Evolutionary conservation across 169 alveolate genomes (phyloP).

Genomic region (Hepatocystis sp.): DNA sequence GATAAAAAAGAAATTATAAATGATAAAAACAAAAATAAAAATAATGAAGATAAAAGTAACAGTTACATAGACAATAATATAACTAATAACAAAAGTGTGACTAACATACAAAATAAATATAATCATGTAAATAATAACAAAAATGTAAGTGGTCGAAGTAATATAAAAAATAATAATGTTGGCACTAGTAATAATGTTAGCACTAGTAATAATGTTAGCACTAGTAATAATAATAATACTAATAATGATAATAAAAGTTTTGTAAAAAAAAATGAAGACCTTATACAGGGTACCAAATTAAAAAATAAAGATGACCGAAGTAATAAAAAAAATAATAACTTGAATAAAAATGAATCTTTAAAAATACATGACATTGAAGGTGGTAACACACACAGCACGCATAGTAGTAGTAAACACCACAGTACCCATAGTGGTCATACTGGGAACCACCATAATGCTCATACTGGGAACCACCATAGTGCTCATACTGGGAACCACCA

Average conservation of each 20-base stretch:
- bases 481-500: too few species aligned
- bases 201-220: too few species aligned
- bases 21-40: background rate
- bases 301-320: background rate
- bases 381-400: background rate
- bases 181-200: too few species aligned
- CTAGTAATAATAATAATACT: too few species aligned
- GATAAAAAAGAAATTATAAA: too few species aligned
- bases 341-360: constrained; percentile 1
- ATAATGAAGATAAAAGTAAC: background rate
- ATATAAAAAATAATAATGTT: background rate
- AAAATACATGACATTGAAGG: background rate
- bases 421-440: too few species aligned
- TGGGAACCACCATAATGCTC: too few species aligned
- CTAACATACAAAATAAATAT: too few species aligned
- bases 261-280: constrained; percentile 9
- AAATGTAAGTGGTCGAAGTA: background rate
- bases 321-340: constrained; percentile 8
- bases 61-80: background rate
- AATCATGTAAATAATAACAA: background rate
- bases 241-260: background rate
- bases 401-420: too few species aligned
- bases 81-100: background rate
- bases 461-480: too few species aligned
- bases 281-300: background rate